Percentiles rank a stretch among this genome's conserved stretches.
These are phyloP conservation scores for Basidiobolus meristosporus DNA, from an alignment of 371 early-diverging fungal species.

Conservation along the genomic window DNA sequence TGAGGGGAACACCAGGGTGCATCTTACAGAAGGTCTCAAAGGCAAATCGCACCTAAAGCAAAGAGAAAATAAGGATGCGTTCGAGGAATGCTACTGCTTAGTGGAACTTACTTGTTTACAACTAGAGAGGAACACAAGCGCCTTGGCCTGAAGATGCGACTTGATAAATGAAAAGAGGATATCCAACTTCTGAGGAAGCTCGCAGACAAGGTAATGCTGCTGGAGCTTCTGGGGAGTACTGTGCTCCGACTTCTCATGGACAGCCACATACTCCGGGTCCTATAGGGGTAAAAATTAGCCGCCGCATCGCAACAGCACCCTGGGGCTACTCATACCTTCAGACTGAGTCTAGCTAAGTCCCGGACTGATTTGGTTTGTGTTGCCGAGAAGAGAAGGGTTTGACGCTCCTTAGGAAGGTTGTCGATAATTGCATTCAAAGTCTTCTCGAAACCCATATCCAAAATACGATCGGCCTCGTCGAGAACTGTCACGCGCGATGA, in stretches of 20 bases:
- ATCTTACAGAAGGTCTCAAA: constrained; percentile 87
- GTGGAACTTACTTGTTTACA: constrained; percentile 52
- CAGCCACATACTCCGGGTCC: constrained; percentile 87
- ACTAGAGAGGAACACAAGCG: constrained; percentile 70
- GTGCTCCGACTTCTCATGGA: constrained; percentile 66
- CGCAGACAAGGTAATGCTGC: constrained; percentile 72
- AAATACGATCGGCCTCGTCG: constrained; percentile 96
- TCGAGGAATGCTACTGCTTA: not conserved
- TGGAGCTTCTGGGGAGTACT: constrained; percentile 63
- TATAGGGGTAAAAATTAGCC: constrained; percentile 1
- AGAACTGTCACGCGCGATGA: constrained; percentile 29
- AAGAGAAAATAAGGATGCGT: constrained; percentile 1
- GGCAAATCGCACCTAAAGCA: constrained; percentile 57
- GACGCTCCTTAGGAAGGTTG: constrained; percentile 68
- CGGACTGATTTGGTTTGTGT: constrained; percentile 91
- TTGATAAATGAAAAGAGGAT: constrained; percentile 82
- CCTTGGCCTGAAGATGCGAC: constrained; percentile 72
- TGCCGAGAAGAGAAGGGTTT: constrained; percentile 89
- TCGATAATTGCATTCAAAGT: constrained; percentile 87
- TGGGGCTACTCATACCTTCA: constrained; percentile 15
- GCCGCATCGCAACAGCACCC: not conserved
- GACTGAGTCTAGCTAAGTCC: constrained; percentile 77
- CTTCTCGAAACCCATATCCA: constrained; percentile 91
- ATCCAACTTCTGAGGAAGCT: constrained; percentile 72
- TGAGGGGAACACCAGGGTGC: constrained; percentile 78